These are phyloP conservation scores for Calendula officinalis DNA, from an alignment of 129 eudicot species.

Conservation along the genomic window DNA sequence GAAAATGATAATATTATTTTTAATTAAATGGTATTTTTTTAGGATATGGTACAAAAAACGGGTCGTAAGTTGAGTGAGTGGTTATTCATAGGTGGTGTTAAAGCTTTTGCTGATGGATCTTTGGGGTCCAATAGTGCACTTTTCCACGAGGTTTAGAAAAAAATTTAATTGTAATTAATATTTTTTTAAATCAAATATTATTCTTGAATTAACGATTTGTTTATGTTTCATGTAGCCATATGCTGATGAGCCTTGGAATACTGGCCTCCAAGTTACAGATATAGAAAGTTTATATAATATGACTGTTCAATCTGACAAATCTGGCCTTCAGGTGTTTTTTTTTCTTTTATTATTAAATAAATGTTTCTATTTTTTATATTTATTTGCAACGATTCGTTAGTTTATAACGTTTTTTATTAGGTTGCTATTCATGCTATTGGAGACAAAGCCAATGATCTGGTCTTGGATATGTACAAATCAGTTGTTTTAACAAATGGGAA, in stretches of 20 bases:
- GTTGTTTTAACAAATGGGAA: slow-evolving; percentile 60
- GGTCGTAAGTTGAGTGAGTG: slow-evolving; percentile 75
- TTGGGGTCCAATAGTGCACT: slow-evolving; percentile 97
- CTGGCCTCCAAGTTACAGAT: slow-evolving; percentile 83
- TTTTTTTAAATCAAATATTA: background rate
- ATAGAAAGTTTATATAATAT: slow-evolving; percentile 52
- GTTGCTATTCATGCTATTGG: slow-evolving; percentile 98
- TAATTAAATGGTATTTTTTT: background rate
- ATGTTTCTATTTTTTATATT: slow-evolving; percentile 15
- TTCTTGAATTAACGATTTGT: background rate
- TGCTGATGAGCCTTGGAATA: slow-evolving; percentile 68
- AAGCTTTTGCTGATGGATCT: slow-evolving; percentile 94
- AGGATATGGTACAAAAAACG: slow-evolving; percentile 57
- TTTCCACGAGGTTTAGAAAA: slow-evolving; percentile 57
- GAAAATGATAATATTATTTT: background rate
- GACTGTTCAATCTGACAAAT: slow-evolving; percentile 70
- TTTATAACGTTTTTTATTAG: slow-evolving; percentile 30
- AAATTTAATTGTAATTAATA: background rate
- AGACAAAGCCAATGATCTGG: slow-evolving; percentile 78
- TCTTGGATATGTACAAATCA: slow-evolving; percentile 76
- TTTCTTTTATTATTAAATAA: background rate
- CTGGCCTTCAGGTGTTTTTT: slow-evolving; percentile 72
- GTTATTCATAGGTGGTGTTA: slow-evolving; percentile 87
- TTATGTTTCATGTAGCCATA: slow-evolving; percentile 57
- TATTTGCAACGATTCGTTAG: background rate